A percentile compares a stretch with the other conserved stretches of the same genome.
These are phyloP conservation scores for Haberlea rhodopensis DNA, from an alignment of 257 asterid species.

Conservation along the genomic window DNA sequence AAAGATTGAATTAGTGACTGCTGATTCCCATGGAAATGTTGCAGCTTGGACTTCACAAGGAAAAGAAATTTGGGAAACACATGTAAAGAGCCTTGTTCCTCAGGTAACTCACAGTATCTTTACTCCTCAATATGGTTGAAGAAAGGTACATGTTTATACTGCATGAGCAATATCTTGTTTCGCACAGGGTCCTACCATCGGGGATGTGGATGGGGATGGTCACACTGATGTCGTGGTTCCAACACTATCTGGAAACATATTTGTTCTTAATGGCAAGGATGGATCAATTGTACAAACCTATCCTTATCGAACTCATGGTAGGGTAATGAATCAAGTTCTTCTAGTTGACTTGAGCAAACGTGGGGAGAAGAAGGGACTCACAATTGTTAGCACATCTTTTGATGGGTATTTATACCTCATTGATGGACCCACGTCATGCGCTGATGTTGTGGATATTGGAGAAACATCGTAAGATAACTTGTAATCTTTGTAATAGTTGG, in stretches of 20 bases:
- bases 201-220: conserved; percentile 99
- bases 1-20: conserved; percentile 84
- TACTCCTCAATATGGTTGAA: conserved; percentile 20
- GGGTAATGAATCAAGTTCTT: conserved; percentile 94
- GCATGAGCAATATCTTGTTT: conserved; percentile 23
- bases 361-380: conserved; percentile 87
- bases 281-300: conserved; percentile 83
- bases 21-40: conserved; percentile 96
- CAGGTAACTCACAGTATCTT: conserved; percentile 50
- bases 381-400: conserved; percentile 84
- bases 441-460: conserved; percentile 99
- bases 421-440: conserved; percentile 96
- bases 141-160: conserved; percentile 11
- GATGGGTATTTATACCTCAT: conserved; percentile 96
- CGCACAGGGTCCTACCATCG: conserved; percentile 73
- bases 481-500: conserved; percentile 8
- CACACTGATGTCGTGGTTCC: conserved; percentile 93
- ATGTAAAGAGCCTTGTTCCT: conserved; percentile 91
- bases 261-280: conserved; percentile 91
- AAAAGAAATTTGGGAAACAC: conserved; percentile 89
- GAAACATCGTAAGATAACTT: conserved; percentile 86
- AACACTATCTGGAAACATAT: conserved; percentile 93
- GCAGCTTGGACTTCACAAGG: conserved; percentile 99
- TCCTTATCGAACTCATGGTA: conserved; percentile 96
- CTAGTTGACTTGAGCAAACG: conserved; percentile 90